Conservation (phyloP, 2,329 filamentous ascomycete genomes). For the Neonectria ditissima region DNA sequence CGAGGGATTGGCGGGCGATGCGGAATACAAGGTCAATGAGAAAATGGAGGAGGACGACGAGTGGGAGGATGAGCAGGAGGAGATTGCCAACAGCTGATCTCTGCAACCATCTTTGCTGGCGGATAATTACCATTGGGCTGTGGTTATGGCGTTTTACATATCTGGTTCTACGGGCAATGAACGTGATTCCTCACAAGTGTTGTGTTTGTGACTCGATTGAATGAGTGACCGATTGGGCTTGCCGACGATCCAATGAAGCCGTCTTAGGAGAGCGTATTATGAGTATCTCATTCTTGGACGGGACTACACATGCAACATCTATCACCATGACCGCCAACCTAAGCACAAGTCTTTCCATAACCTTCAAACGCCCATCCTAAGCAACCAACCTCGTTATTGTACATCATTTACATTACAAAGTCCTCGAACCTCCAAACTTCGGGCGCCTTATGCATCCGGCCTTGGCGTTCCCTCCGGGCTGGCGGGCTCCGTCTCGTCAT, state of each 20-base stretch:
- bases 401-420: constrained; percentile 21
- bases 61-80: constrained; percentile 64
- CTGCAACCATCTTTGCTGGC: constrained; percentile 9
- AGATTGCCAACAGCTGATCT: constrained; percentile 49
- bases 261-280: too few species aligned
- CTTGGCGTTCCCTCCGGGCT: constrained; percentile 13
- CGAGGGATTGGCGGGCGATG: constrained; percentile 63
- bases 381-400: constrained; percentile 10
- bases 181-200: constrained; percentile 31
- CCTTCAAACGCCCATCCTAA: constrained; percentile 13
- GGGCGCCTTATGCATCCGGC: constrained; percentile 13
- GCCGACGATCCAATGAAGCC: too few species aligned
- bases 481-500: constrained; percentile 20
- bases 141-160: constrained; percentile 42
- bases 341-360: neutral
- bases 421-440: neutral
- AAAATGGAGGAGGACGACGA: constrained; percentile 62
- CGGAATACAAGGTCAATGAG: constrained; percentile 62
- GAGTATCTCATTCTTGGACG: neutral
- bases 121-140: constrained; percentile 31
- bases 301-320: neutral
- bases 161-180: constrained; percentile 42
- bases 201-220: too few species aligned
- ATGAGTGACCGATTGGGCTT: too few species aligned
- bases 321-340: neutral